Evolutionary conservation across 768 basidiomycete species (phyloP).

Genomic region (Rossbeevera mucosa): DNA sequence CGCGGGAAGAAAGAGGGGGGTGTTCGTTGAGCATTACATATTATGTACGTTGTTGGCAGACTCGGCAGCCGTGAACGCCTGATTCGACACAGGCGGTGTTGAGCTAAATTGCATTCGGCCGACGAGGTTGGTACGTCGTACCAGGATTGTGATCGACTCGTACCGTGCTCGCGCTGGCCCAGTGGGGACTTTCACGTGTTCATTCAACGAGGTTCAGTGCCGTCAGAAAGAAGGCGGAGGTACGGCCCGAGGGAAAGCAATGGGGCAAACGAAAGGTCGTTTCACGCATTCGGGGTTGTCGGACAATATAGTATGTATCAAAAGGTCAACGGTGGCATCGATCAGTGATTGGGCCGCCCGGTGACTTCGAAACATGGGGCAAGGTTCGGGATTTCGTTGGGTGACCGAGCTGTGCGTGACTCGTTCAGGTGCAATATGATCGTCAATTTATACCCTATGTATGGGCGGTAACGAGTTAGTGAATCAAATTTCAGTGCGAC

Average conservation of each 20-base stretch:
- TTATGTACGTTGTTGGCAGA: neutral
- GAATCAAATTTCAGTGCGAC: neutral
- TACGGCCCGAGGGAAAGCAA: neutral
- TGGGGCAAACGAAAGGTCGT: no score
- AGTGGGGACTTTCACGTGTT: neutral
- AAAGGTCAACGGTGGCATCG: neutral
- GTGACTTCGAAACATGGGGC: neutral
- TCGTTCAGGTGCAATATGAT: neutral
- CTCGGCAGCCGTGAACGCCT: neutral
- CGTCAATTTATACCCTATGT: neutral
- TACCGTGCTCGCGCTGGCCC: neutral
- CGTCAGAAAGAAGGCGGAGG: neutral
- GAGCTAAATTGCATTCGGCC: no score
- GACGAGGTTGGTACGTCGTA: no score
- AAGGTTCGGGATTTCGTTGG: neutral
- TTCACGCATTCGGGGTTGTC: neutral
- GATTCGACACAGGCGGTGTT: no score
- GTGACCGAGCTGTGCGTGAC: neutral
- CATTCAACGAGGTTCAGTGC: neutral
- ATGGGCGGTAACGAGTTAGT: neutral
- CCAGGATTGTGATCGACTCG: no score
- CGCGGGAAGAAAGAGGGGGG: neutral
- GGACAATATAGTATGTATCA: no score
- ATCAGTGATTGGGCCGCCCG: neutral
- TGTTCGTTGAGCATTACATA: neutral